Percentiles rank a stretch among this genome's conserved stretches.
phyloP scores from a whole-genome alignment of 169 alveolate genomes.

The Perkinsus olseni region DNA sequence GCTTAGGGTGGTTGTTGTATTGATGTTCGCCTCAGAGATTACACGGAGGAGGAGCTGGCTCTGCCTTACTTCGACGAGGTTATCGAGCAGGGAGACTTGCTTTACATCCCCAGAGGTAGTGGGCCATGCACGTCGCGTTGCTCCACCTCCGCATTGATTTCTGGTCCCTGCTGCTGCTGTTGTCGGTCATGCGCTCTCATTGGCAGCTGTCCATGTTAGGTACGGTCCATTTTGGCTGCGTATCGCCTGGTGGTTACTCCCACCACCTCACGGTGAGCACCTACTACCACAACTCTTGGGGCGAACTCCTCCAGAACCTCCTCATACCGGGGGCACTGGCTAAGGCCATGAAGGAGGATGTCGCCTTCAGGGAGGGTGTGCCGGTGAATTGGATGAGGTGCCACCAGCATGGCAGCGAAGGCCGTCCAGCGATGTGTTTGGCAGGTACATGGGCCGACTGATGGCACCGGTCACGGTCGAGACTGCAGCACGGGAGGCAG shows the following conservation, averaged over 20 bases:
- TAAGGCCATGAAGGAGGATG: neutral
- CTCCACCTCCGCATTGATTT: too few relatives aligned
- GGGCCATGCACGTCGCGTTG: neutral
- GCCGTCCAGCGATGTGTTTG: neutral
- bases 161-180: too few relatives aligned
- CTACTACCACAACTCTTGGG: neutral
- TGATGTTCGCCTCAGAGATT: neutral
- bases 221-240: neutral
- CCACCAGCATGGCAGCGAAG: neutral
- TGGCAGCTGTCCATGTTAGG: neutral
- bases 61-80: slow-evolving; percentile 4
- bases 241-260: neutral
- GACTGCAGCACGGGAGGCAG: neutral
- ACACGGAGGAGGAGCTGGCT: neutral
- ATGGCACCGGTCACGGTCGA: neutral
- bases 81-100: slow-evolving; percentile 1
- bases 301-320: slow-evolving; percentile 1
- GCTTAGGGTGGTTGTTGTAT: neutral
- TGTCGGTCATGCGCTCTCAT: too few relatives aligned
- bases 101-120: slow-evolving; percentile 14
- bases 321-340: slow-evolving; percentile 4
- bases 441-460: neutral
- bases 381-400: neutral
- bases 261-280: slow-evolving; percentile 12
- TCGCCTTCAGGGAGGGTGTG: neutral